Percentiles rank a stretch among this genome's conserved stretches.
These are phyloP conservation scores for Euphrasia arctica DNA, from an alignment of 305 asterid species.

Conservation along the genomic window DNA sequence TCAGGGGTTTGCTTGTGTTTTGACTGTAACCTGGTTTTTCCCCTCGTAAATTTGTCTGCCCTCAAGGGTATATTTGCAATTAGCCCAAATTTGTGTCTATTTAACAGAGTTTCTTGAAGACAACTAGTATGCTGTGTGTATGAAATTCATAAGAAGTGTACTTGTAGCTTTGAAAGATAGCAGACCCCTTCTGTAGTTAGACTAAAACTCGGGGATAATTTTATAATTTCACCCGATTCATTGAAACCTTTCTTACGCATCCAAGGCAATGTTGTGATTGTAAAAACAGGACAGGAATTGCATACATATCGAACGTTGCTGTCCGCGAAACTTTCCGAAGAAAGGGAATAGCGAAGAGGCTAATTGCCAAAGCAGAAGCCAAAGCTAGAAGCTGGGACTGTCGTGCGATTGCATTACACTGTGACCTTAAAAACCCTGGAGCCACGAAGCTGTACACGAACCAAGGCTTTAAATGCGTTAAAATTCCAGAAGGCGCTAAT, in stretches of 20 bases:
- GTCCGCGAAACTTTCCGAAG: conserved; percentile 66
- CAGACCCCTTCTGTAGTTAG: background rate
- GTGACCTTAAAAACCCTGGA: conserved; percentile 67
- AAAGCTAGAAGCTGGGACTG: conserved; percentile 89
- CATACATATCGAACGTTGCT: conserved; percentile 89
- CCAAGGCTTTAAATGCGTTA: conserved; percentile 60
- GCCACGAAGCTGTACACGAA: conserved; percentile 59
- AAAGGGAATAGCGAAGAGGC: conserved; percentile 75
- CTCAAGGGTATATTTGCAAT: background rate
- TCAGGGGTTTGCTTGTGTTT: background rate
- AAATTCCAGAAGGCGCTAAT: conserved; percentile 68
- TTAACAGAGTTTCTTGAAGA: too few species aligned
- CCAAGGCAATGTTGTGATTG: conserved; percentile 5
- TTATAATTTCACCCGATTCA: too few species aligned
- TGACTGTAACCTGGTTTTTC: background rate
- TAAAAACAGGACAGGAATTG: conserved; percentile 72
- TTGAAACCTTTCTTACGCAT: too few species aligned
- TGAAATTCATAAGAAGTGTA: too few species aligned
- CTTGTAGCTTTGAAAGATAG: background rate
- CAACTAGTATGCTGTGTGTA: too few species aligned
- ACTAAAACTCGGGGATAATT: too few species aligned
- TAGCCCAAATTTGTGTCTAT: background rate
- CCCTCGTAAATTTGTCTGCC: background rate
- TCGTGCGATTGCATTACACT: conserved; percentile 79
- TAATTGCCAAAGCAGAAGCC: conserved; percentile 69